These are phyloP conservation scores for Arxiozyma bovina DNA, from an alignment of 1,139 yeast species.

Conservation along the genomic window DNA sequence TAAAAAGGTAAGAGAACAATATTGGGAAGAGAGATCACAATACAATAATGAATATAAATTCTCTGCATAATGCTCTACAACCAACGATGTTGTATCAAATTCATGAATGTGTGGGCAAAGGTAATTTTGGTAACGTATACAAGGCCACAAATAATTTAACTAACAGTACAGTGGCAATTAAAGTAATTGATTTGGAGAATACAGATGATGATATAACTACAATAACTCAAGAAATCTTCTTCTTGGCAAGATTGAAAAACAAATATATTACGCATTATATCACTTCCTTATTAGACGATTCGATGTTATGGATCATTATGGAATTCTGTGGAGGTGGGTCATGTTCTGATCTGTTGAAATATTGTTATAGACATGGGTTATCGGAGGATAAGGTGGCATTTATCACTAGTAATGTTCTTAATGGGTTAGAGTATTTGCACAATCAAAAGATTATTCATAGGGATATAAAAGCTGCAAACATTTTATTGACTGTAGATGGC, in stretches of 20 bases:
- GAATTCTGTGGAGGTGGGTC: slow-evolving; percentile 92
- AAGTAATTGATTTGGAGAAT: slow-evolving; percentile 68
- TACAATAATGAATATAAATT: not conserved
- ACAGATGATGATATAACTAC: slow-evolving; percentile 63
- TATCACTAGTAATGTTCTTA: slow-evolving; percentile 50
- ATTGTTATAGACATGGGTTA: slow-evolving; percentile 37
- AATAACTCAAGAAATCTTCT: slow-evolving; percentile 64
- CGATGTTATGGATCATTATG: slow-evolving; percentile 80
- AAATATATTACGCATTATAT: slow-evolving; percentile 56
- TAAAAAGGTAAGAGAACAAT: not conserved
- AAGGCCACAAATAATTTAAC: slow-evolving; percentile 37
- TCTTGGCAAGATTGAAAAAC: slow-evolving; percentile 57
- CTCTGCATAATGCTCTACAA: slow-evolving; percentile 12
- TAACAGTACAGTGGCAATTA: slow-evolving; percentile 51
- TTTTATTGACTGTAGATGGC: slow-evolving; percentile 55
- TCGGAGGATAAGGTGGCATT: slow-evolving; percentile 52
- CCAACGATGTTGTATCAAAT: slow-evolving; percentile 35
- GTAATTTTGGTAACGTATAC: slow-evolving; percentile 84
- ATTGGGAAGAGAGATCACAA: slow-evolving; percentile 2
- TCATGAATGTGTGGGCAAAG: slow-evolving; percentile 63
- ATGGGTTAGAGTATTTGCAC: slow-evolving; percentile 65
- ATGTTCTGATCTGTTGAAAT: slow-evolving; percentile 62
- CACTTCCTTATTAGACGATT: slow-evolving; percentile 54
- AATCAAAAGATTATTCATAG: slow-evolving; percentile 69
- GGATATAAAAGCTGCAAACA: slow-evolving; percentile 78